phyloP scores from a whole-genome alignment of 148 eudicot genomes.

The Rhododendron ovatum region DNA sequence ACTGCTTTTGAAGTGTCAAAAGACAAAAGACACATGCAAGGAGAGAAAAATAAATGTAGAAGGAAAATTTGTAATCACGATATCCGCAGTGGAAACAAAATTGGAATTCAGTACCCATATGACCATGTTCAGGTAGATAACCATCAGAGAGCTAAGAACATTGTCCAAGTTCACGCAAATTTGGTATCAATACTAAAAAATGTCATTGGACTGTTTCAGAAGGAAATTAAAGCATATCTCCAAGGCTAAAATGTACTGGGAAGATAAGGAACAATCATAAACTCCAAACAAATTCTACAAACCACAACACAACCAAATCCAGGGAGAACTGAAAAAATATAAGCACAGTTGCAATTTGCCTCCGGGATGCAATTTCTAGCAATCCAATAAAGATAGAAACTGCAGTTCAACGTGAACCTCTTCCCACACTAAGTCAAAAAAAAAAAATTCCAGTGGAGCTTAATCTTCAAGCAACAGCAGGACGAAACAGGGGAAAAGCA shows the following conservation, averaged over 20 bases:
- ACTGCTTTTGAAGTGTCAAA: background rate
- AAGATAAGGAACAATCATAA: background rate
- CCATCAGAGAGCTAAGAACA: background rate
- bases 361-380: background rate
- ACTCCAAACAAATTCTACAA: background rate
- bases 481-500: background rate
- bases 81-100: background rate
- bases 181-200: background rate
- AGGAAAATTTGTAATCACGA: background rate
- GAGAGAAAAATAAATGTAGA: background rate
- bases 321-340: background rate
- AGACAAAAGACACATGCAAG: background rate
- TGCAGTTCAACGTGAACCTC: background rate
- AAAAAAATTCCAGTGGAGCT: background rate
- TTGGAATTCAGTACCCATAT: background rate
- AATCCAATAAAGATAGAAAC: background rate
- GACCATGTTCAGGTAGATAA: background rate
- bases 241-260: background rate
- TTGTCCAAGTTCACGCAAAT: background rate
- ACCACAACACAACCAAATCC: conserved; percentile 1
- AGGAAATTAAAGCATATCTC: background rate
- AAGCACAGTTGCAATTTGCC: background rate
- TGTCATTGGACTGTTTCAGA: background rate
- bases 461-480: conserved; percentile 2
- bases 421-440: background rate